Base-by-base conservation (phyloP, 768 basidiomycete species). In the Leucosporidium yakuticum region DNA sequence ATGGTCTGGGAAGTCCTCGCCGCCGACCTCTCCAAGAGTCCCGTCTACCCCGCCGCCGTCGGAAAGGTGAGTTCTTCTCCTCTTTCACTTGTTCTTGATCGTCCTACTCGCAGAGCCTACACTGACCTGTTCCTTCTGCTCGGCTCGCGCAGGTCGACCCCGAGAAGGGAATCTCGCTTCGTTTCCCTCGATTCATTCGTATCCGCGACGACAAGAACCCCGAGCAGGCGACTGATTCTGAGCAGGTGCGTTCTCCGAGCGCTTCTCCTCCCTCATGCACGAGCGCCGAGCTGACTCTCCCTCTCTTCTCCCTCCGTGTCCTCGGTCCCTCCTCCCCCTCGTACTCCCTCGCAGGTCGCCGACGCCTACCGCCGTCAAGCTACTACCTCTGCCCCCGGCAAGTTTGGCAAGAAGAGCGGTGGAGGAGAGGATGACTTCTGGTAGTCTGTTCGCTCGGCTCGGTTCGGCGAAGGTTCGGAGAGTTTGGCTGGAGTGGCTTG, bases 1-100 rank as follows among this genome's bases (percentile, higher is more conserved):
- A 81, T 96, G 25, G 91, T 99, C 4, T 98, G 96, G 95, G 96
- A 99, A 80, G 94, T 99, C 57, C 84, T 98, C 76, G 90, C 95
- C 4, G 96, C 96, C 11, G 96, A 99, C 80, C 79, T 99, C 75
- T 96, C 92, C 79, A 80, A 98, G 80, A 97, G 94, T 80, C 96
- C 96, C 12, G 84, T 97, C 62, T 97, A 97, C 76, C 89, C 89
- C n/a, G 94, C 93, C 5, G 93, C 88, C 25, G 89, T 91, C 76
- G 93, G 93, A 74, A 75, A 90, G 81, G 92, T 92, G 75, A 48
- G 19, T 19, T 29, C 27, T 36, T 44, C 8, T 44, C 39, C 51
- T 48, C 8, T 17, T 44, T 39, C 29, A 15, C 36, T 25, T 25
- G 34, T 21, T 0, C 36, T 34, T 25, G 6, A 21, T 6, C 34